A percentile compares a stretch with the other conserved stretches of the same genome.
Evolutionary conservation across 2,329 filamentous ascomycete species (phyloP).

Genomic region (Aureobasidium pullulans): DNA sequence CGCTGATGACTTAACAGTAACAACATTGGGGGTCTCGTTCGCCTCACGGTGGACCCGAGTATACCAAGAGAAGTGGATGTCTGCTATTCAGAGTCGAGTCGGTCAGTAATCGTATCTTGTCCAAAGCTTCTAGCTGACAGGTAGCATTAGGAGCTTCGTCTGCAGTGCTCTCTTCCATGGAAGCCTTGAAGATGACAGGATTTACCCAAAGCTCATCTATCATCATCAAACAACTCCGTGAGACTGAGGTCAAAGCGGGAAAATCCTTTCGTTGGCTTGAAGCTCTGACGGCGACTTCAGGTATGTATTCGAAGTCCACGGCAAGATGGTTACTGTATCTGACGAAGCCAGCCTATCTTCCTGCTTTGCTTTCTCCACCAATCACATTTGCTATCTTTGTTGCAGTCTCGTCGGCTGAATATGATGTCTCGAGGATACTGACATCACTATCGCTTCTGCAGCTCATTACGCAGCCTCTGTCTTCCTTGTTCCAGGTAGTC

Average conservation of each 20-base stretch:
- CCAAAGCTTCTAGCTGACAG: no score
- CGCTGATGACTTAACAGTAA: no score
- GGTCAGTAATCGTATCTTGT: no score
- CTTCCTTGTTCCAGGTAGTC: background rate
- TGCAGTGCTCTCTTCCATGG: background rate
- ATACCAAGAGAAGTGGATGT: no score
- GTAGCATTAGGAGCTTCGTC: background rate
- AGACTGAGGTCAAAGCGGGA: background rate
- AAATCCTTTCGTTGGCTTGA: background rate
- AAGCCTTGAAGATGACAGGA: background rate
- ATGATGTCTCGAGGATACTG: background rate
- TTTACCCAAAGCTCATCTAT: background rate
- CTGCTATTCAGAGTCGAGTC: no score
- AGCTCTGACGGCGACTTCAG: background rate
- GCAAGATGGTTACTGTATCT: no score
- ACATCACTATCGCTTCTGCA: background rate
- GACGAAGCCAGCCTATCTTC: no score
- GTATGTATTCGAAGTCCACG: no score
- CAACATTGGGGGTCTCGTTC: no score
- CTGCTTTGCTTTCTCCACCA: no score
- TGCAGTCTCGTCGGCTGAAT: background rate
- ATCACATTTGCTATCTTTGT: background rate
- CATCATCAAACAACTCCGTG: background rate
- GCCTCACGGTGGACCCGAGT: no score
- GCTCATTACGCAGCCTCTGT: background rate